These are phyloP conservation scores for Podospora appendiculata DNA, from an alignment of 495 filamentous ascomycete species.

Conservation along the genomic window DNA sequence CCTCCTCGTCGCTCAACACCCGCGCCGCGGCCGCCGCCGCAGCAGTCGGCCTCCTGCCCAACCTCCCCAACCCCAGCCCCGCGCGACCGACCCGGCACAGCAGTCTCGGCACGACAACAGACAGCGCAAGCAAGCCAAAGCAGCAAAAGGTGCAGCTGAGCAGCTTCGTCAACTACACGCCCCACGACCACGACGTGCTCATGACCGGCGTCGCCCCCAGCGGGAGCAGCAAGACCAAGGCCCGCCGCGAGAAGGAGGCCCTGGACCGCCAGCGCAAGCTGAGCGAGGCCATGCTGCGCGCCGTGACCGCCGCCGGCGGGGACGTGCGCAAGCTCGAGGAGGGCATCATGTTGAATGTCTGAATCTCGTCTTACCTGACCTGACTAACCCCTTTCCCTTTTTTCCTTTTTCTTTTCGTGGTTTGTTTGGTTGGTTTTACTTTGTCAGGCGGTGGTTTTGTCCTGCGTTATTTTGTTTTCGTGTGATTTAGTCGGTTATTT, in stretches of 20 bases:
- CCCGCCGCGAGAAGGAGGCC: conserved; percentile 78
- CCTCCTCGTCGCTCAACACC: neutral
- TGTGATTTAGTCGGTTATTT: too few species aligned
- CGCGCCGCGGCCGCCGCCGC: neutral
- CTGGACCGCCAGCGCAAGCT: conserved; percentile 68
- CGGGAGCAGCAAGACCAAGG: conserved; percentile 89
- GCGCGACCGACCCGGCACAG: too few species aligned
- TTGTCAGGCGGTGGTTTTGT: too few species aligned
- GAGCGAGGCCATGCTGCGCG: conserved; percentile 63
- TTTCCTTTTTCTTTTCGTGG: neutral
- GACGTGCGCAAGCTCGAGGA: conserved; percentile 47
- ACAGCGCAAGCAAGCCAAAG: neutral
- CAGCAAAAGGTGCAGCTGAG: neutral
- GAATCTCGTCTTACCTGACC: neutral
- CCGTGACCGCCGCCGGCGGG: conserved; percentile 71
- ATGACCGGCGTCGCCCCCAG: conserved; percentile 87
- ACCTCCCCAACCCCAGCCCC: too few species aligned
- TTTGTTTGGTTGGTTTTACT: too few species aligned
- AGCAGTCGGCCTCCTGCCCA: neutral
- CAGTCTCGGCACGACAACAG: neutral
- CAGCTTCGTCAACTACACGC: conserved; percentile 90
- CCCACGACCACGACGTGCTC: conserved; percentile 68
- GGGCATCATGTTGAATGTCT: conserved; percentile 3
- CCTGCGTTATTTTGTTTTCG: too few species aligned
- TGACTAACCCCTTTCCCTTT: neutral